Conservation (phyloP, 2,329 filamentous ascomycete genomes). For the Achaetomium macrosporum region DNA sequence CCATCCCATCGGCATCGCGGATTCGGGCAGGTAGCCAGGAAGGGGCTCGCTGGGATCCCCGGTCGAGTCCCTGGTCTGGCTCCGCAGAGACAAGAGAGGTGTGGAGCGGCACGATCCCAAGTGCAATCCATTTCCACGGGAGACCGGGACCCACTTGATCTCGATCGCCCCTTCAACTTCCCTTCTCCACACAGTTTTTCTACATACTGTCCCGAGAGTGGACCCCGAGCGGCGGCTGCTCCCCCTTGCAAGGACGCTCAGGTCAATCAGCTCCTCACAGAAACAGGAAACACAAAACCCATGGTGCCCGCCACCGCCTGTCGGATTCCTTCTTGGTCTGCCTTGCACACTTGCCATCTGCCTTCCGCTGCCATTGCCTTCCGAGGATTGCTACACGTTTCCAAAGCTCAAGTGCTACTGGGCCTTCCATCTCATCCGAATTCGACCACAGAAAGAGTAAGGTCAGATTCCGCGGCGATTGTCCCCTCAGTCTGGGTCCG, state of each 20-base stretch:
- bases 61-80: constrained; percentile 14
- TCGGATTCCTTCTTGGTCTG: constrained; percentile 6
- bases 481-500: background rate
- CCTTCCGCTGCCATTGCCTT: background rate
- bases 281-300: constrained; percentile 22
- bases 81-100: constrained; percentile 9
- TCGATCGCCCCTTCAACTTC: constrained; percentile 18
- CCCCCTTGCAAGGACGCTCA: background rate
- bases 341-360: background rate
- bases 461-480: background rate
- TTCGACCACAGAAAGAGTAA: too few species aligned
- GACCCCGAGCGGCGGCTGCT: constrained; percentile 14
- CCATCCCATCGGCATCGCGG: too few species aligned
- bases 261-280: constrained; percentile 14
- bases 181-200: constrained; percentile 15
- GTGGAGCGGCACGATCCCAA: constrained; percentile 18
- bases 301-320: constrained; percentile 13
- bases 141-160: constrained; percentile 19
- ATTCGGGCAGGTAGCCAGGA: too few species aligned
- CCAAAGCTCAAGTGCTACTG: background rate
- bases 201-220: constrained; percentile 5
- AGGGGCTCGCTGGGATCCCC: background rate
- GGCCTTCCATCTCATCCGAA: background rate
- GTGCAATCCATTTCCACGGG: constrained; percentile 21
- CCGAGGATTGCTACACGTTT: background rate